These are phyloP conservation scores for Plantago coronopus DNA, from an alignment of 305 asterid species.

Conservation along the genomic window DNA sequence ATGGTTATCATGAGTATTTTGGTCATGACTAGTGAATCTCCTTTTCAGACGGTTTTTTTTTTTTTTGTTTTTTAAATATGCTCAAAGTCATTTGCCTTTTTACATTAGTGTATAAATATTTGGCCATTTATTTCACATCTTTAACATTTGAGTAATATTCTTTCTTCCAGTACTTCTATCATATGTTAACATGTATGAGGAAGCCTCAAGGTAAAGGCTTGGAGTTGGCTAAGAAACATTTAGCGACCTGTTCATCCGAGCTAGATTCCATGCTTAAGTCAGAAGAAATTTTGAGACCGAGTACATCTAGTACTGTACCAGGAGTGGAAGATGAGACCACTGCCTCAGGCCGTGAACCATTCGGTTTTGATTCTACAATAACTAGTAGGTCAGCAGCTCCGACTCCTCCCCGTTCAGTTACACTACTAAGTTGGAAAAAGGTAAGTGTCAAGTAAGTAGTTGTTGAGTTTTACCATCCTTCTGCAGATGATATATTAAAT, in stretches of 20 bases:
- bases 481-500: slow-evolving; percentile 10
- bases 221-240: slow-evolving; percentile 93
- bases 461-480: slow-evolving; percentile 13
- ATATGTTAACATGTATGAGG: slow-evolving; percentile 70
- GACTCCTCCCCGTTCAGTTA: slow-evolving; percentile 89
- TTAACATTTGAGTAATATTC: slow-evolving; percentile 23
- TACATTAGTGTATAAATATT: slow-evolving; percentile 11
- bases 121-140: slow-evolving; percentile 15
- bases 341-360: slow-evolving; percentile 84
- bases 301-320: slow-evolving; percentile 31
- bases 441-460: slow-evolving; percentile 36
- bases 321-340: slow-evolving; percentile 59
- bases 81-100: slow-evolving; percentile 7
- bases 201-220: slow-evolving; percentile 95
- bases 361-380: slow-evolving; percentile 90
- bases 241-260: slow-evolving; percentile 67
- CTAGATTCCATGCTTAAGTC: slow-evolving; percentile 73
- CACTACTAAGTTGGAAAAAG: slow-evolving; percentile 85
- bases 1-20: no score
- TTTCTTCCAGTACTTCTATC: slow-evolving; percentile 79
- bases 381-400: slow-evolving; percentile 96
- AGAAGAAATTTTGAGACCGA: slow-evolving; percentile 57
- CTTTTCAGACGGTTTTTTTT: neutral
- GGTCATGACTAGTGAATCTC: no score
- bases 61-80: slow-evolving; percentile 13